phyloP scores from a whole-genome alignment of 176 grass and related monocot genomes.

The Cocos nucifera region DNA sequence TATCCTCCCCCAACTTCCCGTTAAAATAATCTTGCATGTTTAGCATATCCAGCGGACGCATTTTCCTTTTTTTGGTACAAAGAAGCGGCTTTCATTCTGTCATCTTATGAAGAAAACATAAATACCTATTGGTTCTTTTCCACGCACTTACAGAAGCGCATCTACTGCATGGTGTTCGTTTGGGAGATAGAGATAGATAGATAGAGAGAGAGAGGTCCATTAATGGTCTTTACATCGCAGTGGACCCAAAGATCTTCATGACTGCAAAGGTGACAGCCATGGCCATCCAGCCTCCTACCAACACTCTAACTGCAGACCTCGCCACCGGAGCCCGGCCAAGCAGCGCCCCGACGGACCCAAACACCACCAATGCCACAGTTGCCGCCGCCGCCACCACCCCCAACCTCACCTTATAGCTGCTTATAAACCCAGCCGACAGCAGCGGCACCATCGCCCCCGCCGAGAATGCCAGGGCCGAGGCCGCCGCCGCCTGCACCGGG shows the following conservation, averaged over 20 bases:
- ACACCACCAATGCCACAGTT: constrained; percentile 23
- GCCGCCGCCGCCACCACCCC: constrained; percentile 28
- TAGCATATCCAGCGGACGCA: too few species aligned
- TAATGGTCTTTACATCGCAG: constrained; percentile 15
- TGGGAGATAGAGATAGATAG: too few species aligned
- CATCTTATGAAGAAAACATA: too few species aligned
- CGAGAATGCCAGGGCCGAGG: constrained; percentile 56
- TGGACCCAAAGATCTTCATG: constrained; percentile 37
- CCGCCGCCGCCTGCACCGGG: constrained; percentile 41
- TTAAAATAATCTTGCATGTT: too few species aligned
- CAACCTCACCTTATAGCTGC: constrained; percentile 31
- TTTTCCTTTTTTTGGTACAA: too few species aligned
- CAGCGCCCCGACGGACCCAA: constrained; percentile 32
- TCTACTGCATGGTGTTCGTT: too few species aligned
- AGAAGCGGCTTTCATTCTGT: too few species aligned
- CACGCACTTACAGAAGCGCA: too few species aligned
- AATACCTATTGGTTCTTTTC: too few species aligned
- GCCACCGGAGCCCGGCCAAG: constrained; percentile 20
- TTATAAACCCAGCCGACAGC: constrained; percentile 43
- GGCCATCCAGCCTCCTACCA: constrained; percentile 39
- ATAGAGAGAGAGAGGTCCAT: too few species aligned
- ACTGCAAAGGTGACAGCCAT: constrained; percentile 63
- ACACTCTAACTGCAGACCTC: constrained; percentile 31
- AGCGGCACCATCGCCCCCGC: constrained; percentile 36
- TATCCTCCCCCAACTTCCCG: too few species aligned